Evolutionary conservation across 2,329 filamentous ascomycete genomes (phyloP), one percentile per base, ranked within the genome.

Genomic region (Monosporascus sp.): DNA sequence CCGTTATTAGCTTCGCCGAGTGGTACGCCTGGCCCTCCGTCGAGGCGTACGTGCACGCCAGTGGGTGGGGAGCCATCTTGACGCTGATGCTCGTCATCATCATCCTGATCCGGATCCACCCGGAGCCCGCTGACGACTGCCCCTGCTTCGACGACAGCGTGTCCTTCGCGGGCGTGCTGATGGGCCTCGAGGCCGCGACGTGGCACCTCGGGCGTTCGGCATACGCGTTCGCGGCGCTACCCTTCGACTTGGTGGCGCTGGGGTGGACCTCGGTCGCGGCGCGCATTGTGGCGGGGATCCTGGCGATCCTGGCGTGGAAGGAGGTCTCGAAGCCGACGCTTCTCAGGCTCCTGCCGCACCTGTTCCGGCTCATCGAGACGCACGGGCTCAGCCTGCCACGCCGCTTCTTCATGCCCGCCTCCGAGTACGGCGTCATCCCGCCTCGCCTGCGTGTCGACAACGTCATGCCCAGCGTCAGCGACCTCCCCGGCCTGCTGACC

Each of bases 131-230:
- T 1, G 94, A 99, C 68, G 91, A 97, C 68, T 99, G 94, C 62
- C 93, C 93, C 5, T 97, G 93, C 70, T 97, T 95, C 67, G 93
- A 97, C 68, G 93, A 97, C 72, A 96, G 90, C 63, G 90, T 97
- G 48, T 87, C 92, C 3, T 97, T 97, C 71, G 87, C 91, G 20
- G 93, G 90, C 2, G 92, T 97, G 22, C 80, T 96, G 51, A 89
- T 97, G 62, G 94, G 94, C 0, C 76, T 90, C 47, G 88, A 95
- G 64, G 72, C 89, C 55, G 93, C 89, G 9, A 87, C 84, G 7
- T 97, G 92, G 93, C 89, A 91, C 63, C 90, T 89, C 63, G 80
- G 81, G 1, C 79, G 78, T 51, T 84, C 84, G 7, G 55, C 72
- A 5, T 65, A 68, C 28, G 73, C 75, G 31, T 66, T 72, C 5